Percentiles rank a stretch among this genome's conserved stretches.
phyloP scores from a whole-genome alignment of 495 filamentous ascomycete species.

The Neurospora hispaniola region DNA sequence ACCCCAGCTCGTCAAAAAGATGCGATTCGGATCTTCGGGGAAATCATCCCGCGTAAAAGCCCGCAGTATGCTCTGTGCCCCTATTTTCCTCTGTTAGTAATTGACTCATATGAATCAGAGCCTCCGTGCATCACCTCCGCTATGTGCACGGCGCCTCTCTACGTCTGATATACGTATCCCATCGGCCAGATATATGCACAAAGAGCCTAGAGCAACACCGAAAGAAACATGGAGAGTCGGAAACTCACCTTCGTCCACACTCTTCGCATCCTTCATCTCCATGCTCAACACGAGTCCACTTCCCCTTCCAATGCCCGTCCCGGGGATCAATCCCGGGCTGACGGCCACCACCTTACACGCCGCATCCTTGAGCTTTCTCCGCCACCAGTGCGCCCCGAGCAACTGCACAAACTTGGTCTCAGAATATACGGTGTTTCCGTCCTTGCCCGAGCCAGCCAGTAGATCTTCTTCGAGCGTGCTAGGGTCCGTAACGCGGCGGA shows the following conservation, averaged over 20 bases:
- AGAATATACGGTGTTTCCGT: conserved; percentile 15
- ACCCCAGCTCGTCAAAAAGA: conserved; percentile 39
- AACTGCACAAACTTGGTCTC: conserved; percentile 35
- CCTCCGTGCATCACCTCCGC: no score
- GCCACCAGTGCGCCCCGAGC: conserved; percentile 38
- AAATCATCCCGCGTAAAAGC: conserved; percentile 33
- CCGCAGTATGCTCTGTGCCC: conserved; percentile 28
- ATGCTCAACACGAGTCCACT: conserved; percentile 5
- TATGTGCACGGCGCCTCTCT: background rate
- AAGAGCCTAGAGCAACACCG: background rate
- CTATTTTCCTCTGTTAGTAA: conserved; percentile 4
- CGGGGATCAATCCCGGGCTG: conserved; percentile 33
- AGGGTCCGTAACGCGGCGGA: conserved; percentile 22
- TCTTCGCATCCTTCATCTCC: conserved; percentile 28
- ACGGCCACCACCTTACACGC: conserved; percentile 30
- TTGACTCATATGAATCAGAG: background rate
- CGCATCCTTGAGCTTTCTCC: conserved; percentile 28
- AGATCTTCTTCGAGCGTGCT: conserved; percentile 22
- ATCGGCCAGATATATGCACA: background rate
- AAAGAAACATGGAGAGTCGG: background rate
- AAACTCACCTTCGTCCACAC: conserved; percentile 26
- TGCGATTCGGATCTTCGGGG: conserved; percentile 34
- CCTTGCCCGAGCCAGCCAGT: conserved; percentile 18
- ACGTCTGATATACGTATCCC: background rate
- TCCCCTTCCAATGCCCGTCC: conserved; percentile 21